Conservation (phyloP, 495 filamentous ascomycete genomes). For the Neurospora sp. region DNA sequence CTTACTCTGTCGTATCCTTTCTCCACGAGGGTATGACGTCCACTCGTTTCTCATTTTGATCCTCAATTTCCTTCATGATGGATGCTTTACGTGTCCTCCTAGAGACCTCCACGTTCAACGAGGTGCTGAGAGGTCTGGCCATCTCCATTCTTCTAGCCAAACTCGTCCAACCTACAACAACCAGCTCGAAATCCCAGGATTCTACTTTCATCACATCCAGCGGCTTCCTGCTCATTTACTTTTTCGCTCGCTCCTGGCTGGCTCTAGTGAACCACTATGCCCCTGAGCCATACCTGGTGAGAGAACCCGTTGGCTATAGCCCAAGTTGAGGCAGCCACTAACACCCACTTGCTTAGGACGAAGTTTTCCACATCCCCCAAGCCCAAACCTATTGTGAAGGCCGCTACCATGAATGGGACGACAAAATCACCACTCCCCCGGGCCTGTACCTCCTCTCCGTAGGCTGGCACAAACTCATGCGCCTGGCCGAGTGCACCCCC, state of each 20-base stretch:
- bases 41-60: not conserved
- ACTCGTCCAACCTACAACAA: not conserved
- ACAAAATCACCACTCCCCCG: slow-evolving; percentile 92
- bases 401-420: slow-evolving; percentile 73
- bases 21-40: not conserved
- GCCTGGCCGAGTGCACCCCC: slow-evolving; percentile 30
- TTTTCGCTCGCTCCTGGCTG: slow-evolving; percentile 20
- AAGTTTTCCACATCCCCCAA: slow-evolving; percentile 91
- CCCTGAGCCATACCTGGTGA: slow-evolving; percentile 73
- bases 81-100: slow-evolving; percentile 3
- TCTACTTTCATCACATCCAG: not conserved
- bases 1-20: too few relatives aligned
- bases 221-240: slow-evolving; percentile 9
- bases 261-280: slow-evolving; percentile 38
- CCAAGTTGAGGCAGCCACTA: not conserved
- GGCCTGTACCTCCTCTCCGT: slow-evolving; percentile 63
- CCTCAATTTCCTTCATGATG: slow-evolving; percentile 4
- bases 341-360: slow-evolving; percentile 49
- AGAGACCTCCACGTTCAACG: not conserved
- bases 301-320: slow-evolving; percentile 8
- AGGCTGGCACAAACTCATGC: slow-evolving; percentile 21
- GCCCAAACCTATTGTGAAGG: slow-evolving; percentile 76
- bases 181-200: not conserved
- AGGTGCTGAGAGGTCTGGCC: slow-evolving; percentile 7
- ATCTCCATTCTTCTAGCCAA: slow-evolving; percentile 4